Base-by-base conservation (phyloP, 1,284 basidiomycete genomes). In the Cutaneotrichosporon dermatis region DNA sequence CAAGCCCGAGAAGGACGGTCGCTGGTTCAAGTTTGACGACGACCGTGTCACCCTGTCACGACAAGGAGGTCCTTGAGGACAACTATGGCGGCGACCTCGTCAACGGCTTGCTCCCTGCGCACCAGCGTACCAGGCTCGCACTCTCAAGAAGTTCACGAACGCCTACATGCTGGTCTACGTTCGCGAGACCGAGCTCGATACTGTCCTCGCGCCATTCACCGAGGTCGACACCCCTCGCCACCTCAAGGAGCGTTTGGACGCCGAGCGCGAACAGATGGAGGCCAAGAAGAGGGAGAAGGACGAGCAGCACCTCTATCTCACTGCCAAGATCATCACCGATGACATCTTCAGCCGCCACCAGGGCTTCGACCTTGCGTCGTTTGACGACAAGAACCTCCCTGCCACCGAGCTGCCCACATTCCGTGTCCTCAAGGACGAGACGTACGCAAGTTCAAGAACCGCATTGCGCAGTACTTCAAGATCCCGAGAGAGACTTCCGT, bases 121-220 rank as follows among this genome's bases (percentile, higher is more conserved):
- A 88, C 66, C 91, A 92, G 77, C 86, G 91, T 54, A 91, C 90
- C 71, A 79, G 61, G 89, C 93, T 8, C 86, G 95, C 39, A 88
- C 94, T 11, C 89, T 97, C 84, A 99, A 99, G 80, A 88, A 96
- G 57, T 98, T 99, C 79, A 99, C 95, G 35, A 99, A 99, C 77
- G 96, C 96, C 42, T 99, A 99, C 82, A 99, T 99, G 96, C 82
- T 99, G 82, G 96, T 99, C 42, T 99, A 99, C 78, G 86, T 99
- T 55, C 87, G 94, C 56, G 93, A 97, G 77, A 82, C 82, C 9
- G 86, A 85, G 39, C 85, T 90, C 54, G 85, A 89, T 72, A 92
- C 95, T 59, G 85, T 98, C 34, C 80, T 99, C 58, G 86, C 89
- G 46, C 90, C 95, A 0, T 95, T 98, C 80, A 88, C 86, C 51